phyloP scores from a whole-genome alignment of 176 grass and related monocot genomes.

The Pontederia paniculata region DNA sequence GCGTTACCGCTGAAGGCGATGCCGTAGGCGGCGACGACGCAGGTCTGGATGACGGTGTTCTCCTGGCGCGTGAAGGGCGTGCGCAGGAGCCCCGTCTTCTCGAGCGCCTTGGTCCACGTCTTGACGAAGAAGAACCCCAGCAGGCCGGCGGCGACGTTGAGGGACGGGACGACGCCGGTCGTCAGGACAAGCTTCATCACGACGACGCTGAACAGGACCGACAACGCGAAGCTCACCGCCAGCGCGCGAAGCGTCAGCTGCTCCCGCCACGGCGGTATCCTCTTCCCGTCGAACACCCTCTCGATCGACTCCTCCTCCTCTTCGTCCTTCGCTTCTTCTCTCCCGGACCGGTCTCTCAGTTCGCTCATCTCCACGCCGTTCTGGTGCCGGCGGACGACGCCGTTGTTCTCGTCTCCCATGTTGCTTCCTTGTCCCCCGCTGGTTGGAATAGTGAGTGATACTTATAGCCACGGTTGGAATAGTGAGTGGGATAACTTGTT shows the following conservation, averaged over 20 bases:
- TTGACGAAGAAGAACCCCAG: slow-evolving; percentile 37
- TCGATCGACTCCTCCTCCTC: slow-evolving; percentile 14
- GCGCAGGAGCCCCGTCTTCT: slow-evolving; percentile 21
- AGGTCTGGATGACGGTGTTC: slow-evolving; percentile 34
- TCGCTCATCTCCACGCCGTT: neutral
- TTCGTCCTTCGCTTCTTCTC: neutral
- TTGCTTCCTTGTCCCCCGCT: too few species aligned
- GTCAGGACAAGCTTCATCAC: slow-evolving; percentile 37
- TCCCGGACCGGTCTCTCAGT: neutral
- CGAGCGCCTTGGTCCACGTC: slow-evolving; percentile 25
- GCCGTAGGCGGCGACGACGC: slow-evolving; percentile 31
- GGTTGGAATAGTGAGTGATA: too few species aligned
- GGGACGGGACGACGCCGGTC: slow-evolving; percentile 31
- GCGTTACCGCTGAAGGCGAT: slow-evolving; percentile 34
- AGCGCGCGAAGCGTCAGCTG: slow-evolving; percentile 67
- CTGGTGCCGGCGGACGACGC: too few species aligned
- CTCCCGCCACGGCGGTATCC: slow-evolving; percentile 55
- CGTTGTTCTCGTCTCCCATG: neutral
- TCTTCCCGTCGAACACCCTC: slow-evolving; percentile 26
- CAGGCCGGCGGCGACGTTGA: slow-evolving; percentile 34
- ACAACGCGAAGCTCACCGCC: neutral
- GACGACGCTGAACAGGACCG: slow-evolving; percentile 25
- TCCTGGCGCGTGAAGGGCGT: slow-evolving; percentile 40
- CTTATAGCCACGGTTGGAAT: too few species aligned
- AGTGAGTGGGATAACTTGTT: too few species aligned